phyloP scores from a whole-genome alignment of 805 yeast genomes.

The Danielozyma ontarioensis region DNA sequence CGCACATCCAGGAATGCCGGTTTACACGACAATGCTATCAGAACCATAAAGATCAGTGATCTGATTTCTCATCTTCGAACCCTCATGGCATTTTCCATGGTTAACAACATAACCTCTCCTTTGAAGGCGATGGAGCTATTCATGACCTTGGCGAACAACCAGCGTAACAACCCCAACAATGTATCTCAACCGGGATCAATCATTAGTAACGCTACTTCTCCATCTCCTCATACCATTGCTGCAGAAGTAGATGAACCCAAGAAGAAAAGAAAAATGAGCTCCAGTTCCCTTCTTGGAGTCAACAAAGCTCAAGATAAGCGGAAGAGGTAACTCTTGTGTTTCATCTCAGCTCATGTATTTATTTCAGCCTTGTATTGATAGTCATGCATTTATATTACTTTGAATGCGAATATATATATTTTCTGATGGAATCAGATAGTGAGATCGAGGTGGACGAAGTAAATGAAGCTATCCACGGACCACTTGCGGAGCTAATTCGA shows the following conservation, averaged over 20 bases:
- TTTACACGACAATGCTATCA: conserved; percentile 57
- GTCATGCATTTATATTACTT: no score
- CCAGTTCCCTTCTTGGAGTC: conserved; percentile 2
- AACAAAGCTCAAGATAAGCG: no score
- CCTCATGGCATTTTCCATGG: conserved; percentile 53
- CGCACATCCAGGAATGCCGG: conserved; percentile 54
- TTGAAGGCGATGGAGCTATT: conserved; percentile 47
- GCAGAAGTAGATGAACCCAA: neutral
- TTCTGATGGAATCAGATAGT: no score
- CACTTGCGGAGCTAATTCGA: conserved; percentile 79
- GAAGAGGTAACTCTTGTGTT: no score
- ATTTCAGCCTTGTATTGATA: no score
- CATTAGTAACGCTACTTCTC: neutral
- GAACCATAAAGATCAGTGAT: conserved; percentile 71
- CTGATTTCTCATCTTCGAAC: conserved; percentile 69
- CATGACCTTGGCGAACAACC: conserved; percentile 20
- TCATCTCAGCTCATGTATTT: no score
- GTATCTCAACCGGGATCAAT: neutral
- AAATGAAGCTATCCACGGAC: no score
- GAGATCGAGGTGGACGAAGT: no score
- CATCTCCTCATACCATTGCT: conserved; percentile 2
- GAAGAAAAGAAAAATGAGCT: conserved; percentile 9
- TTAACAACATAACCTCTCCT: conserved; percentile 48
- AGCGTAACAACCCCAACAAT: conserved; percentile 8
- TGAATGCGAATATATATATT: no score